A percentile compares a stretch with the other conserved stretches of the same genome.
Conservation (phyloP, 2,329 filamentous ascomycete genomes). For the Alternaria arborescens region DNA sequence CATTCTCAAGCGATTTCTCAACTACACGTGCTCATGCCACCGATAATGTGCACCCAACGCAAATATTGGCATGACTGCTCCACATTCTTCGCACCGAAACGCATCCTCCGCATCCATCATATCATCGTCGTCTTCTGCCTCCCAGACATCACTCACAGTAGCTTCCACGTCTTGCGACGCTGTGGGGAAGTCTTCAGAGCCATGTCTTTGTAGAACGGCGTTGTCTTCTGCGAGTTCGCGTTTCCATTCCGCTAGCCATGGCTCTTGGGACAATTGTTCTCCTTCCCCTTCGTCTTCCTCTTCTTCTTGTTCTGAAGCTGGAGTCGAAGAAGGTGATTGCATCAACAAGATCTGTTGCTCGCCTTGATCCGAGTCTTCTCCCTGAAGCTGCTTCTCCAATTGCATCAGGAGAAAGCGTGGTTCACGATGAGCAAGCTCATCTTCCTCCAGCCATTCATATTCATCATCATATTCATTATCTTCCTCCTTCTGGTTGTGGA, state of each 20-base stretch:
- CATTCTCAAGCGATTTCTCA: too few species aligned
- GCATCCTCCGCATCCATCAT: slow-evolving; percentile 36
- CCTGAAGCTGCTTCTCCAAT: not conserved
- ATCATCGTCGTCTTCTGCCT: slow-evolving; percentile 45
- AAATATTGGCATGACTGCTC: slow-evolving; percentile 64
- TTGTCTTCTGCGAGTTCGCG: not conserved
- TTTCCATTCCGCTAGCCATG: not conserved
- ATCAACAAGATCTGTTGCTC: not conserved
- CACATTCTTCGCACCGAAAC: slow-evolving; percentile 60
- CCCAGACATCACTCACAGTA: slow-evolving; percentile 29
- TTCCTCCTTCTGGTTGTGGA: not conserved
- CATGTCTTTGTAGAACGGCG: slow-evolving; percentile 14
- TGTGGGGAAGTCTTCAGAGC: slow-evolving; percentile 47
- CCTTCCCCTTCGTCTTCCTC: slow-evolving; percentile 8
- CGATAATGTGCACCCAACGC: slow-evolving; percentile 66
- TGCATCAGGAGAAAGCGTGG: too few species aligned
- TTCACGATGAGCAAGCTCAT: not conserved
- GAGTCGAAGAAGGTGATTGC: not conserved
- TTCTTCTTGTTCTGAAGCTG: too few species aligned
- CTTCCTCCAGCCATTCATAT: not conserved
- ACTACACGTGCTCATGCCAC: slow-evolving; percentile 52
- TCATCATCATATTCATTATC: not conserved
- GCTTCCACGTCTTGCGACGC: slow-evolving; percentile 31
- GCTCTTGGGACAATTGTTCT: not conserved
- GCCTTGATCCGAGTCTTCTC: not conserved